A percentile compares a stretch with the other conserved stretches of the same genome.
These are phyloP conservation scores for Diaporthe amygdali DNA, from an alignment of 2,329 filamentous ascomycete genomes.

Conservation along the genomic window DNA sequence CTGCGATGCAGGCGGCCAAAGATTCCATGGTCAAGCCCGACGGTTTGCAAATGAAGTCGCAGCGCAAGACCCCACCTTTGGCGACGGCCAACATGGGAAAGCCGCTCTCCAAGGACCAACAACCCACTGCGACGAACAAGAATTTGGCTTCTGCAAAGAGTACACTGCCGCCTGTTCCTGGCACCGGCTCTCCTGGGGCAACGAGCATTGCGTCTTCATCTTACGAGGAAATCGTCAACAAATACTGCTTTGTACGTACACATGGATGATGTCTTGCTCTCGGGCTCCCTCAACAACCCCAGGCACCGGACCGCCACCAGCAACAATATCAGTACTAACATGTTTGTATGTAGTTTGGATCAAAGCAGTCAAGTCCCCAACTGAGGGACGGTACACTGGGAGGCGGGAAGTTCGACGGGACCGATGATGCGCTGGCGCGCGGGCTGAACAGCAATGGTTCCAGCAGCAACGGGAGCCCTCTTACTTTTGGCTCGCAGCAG, in stretches of 20 bases:
- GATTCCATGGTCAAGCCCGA: conserved; percentile 64
- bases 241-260: conserved; percentile 99
- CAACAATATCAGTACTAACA: conserved; percentile 44
- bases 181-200: conserved; percentile 55
- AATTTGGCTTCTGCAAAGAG: conserved; percentile 28
- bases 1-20: conserved; percentile 79
- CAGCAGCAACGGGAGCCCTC: conserved; percentile 44
- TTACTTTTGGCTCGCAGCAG: conserved; percentile 33
- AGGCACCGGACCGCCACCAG: conserved; percentile 30
- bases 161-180: conserved; percentile 38
- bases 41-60: conserved; percentile 61
- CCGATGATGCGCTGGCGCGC: conserved; percentile 40
- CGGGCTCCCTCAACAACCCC: conserved; percentile 30
- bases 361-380: conserved; percentile 59
- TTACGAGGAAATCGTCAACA: conserved; percentile 96
- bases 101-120: conserved; percentile 11
- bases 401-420: conserved; percentile 49
- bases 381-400: conserved; percentile 53
- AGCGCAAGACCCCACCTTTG: conserved; percentile 42
- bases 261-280: conserved; percentile 35
- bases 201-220: conserved; percentile 78
- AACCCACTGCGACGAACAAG: conserved; percentile 25
- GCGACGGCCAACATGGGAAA: conserved; percentile 14
- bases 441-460: conserved; percentile 42
- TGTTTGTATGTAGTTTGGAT: conserved; percentile 59